These are phyloP conservation scores for Trametes versicolor DNA, from an alignment of 1,284 basidiomycete species.

Conservation along the genomic window DNA sequence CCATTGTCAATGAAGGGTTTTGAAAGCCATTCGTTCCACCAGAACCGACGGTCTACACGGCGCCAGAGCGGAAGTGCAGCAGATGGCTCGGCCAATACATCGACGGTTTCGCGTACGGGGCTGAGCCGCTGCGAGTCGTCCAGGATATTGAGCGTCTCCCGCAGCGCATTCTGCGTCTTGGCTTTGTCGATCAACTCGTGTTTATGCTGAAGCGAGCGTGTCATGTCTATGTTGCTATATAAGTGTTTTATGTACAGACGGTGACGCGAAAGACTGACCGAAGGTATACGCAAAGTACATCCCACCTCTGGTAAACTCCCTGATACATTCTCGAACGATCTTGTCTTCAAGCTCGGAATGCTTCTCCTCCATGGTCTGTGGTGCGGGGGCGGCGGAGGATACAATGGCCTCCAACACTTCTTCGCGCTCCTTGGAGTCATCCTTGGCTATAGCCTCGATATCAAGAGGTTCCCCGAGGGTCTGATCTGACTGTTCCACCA, in stretches of 20 bases:
- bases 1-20: conserved; percentile 81
- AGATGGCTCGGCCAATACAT: conserved; percentile 73
- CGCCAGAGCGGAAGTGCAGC: conserved; percentile 84
- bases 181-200: conserved; percentile 68
- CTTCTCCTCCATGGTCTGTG: conserved; percentile 67
- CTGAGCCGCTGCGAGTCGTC: conserved; percentile 38
- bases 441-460: conserved; percentile 62
- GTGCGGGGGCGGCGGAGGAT: conserved; percentile 65
- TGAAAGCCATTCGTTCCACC: conserved; percentile 90
- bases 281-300: conserved; percentile 87
- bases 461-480: conserved; percentile 49
- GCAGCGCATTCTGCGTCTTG: conserved; percentile 62
- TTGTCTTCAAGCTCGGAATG: conserved; percentile 80
- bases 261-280: conserved; percentile 53
- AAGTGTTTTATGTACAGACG: background rate
- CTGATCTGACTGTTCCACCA: conserved; percentile 36
- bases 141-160: conserved; percentile 64
- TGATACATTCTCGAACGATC: conserved; percentile 76
- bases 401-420: conserved; percentile 65
- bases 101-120: conserved; percentile 52
- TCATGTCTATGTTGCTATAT: conserved; percentile 63
- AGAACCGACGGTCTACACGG: conserved; percentile 84
- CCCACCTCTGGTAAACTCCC: conserved; percentile 76
- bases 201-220: conserved; percentile 82
- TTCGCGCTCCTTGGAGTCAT: conserved; percentile 56